Evolutionary conservation across 192 early-diverging fungal species (phyloP).

Genomic region (Coemansia sp.): DNA sequence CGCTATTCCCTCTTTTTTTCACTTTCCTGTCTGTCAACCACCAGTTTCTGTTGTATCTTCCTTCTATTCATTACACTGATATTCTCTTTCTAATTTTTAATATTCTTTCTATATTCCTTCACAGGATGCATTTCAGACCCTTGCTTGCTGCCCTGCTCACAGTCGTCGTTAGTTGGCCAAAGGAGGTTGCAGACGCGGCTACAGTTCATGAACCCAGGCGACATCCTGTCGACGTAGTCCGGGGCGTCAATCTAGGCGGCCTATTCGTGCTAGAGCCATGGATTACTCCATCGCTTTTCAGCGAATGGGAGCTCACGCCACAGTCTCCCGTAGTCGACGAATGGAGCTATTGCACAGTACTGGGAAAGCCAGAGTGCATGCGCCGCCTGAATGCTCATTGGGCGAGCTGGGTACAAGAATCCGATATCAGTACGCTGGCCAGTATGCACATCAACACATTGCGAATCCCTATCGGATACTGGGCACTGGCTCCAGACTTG

Average conservation of each 20-base stretch:
- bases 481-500: slow-evolving; percentile 60
- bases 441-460: slow-evolving; percentile 66
- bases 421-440: slow-evolving; percentile 60
- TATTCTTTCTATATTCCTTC: neutral
- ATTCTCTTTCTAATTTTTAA: neutral
- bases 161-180: neutral
- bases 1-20: neutral
- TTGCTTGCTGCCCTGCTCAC: slow-evolving; percentile 5
- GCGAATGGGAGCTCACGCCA: slow-evolving; percentile 37
- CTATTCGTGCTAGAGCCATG: slow-evolving; percentile 72
- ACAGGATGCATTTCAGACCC: neutral
- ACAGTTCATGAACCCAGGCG: neutral
- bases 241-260: slow-evolving; percentile 74
- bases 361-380: slow-evolving; percentile 61
- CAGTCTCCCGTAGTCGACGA: slow-evolving; percentile 60
- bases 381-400: slow-evolving; percentile 61
- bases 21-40: neutral
- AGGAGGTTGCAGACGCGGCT: neutral
- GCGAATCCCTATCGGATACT: slow-evolving; percentile 72
- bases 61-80: neutral
- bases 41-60: neutral
- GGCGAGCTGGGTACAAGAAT: slow-evolving; percentile 62
- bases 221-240: slow-evolving; percentile 37
- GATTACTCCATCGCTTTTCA: slow-evolving; percentile 58
- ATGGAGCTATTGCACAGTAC: slow-evolving; percentile 61